Evolutionary conservation across 768 basidiomycete species (phyloP).

Genomic region (Chalciporus chontae): DNA sequence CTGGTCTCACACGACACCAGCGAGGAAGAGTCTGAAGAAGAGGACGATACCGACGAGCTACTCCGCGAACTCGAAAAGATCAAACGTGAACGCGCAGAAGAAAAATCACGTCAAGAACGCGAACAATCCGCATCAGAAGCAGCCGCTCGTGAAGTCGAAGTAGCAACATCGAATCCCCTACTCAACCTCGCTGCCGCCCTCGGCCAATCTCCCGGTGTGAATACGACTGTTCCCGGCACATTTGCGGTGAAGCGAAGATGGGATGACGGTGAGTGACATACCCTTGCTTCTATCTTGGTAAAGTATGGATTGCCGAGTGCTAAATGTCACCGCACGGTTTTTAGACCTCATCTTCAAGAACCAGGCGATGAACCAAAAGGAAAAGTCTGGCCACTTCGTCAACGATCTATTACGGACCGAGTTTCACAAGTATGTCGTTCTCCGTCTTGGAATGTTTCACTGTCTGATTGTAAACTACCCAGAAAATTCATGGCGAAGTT

Average conservation of each 20-base stretch:
- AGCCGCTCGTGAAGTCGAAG: conserved; percentile 70
- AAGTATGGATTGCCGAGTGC: background rate
- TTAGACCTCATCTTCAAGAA: conserved; percentile 98
- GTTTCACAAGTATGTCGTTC: conserved; percentile 75
- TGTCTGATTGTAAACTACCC: conserved; percentile 8
- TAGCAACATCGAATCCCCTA: conserved; percentile 85
- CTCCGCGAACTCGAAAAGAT: conserved; percentile 98
- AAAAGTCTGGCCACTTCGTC: conserved; percentile 79
- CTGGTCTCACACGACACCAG: conserved; percentile 19
- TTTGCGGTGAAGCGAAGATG: conserved; percentile 92
- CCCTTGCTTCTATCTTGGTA: conserved; percentile 4
- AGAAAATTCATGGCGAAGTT: conserved; percentile 94
- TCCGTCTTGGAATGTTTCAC: conserved; percentile 1
- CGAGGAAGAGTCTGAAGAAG: conserved; percentile 60
- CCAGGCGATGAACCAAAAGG: conserved; percentile 72
- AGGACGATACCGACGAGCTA: conserved; percentile 76
- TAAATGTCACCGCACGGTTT: conserved; percentile 10
- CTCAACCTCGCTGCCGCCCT: conserved; percentile 90
- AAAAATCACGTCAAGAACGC: conserved; percentile 78
- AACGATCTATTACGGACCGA: conserved; percentile 94
- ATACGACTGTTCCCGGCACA: conserved; percentile 72
- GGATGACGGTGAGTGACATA: conserved; percentile 74
- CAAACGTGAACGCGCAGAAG: conserved; percentile 92
- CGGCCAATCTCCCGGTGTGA: conserved; percentile 70
- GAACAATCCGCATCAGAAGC: conserved; percentile 63